A percentile compares a stretch with the other conserved stretches of the same genome.
phyloP scores from a whole-genome alignment of 129 eudicot genomes.

The Erigeron canadensis region DNA sequence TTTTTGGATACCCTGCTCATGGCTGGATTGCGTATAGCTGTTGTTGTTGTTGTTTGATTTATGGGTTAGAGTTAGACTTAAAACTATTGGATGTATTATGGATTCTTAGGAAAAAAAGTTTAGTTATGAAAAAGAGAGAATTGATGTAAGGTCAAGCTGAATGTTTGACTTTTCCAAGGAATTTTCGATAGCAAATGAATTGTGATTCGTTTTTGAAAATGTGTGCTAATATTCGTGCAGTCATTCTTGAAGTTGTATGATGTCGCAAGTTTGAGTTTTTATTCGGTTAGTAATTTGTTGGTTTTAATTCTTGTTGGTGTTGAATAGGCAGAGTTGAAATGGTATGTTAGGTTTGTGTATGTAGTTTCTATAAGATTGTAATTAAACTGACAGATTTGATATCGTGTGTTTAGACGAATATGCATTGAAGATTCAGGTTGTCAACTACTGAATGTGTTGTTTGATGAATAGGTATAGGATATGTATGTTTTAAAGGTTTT shows the following conservation, averaged over 20 bases:
- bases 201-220: neutral
- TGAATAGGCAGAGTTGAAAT: no score
- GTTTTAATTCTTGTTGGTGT: no score
- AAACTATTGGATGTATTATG: neutral
- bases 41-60: neutral
- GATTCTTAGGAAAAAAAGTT: neutral
- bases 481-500: no score
- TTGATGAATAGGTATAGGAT: no score
- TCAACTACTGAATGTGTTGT: no score
- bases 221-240: neutral
- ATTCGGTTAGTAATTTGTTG: neutral
- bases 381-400: no score
- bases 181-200: neutral
- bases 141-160: neutral
- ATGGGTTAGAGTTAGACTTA: slow-evolving; percentile 15
- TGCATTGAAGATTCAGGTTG: no score
- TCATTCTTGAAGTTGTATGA: slow-evolving; percentile 13
- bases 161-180: slow-evolving; percentile 1
- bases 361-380: neutral
- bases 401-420: no score
- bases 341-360: neutral
- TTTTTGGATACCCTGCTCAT: neutral
- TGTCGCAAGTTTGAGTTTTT: neutral
- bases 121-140: neutral
- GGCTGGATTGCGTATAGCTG: neutral